Conservation (phyloP, 768 basidiomycete genomes). For the Amanita fuliginea region DNA sequence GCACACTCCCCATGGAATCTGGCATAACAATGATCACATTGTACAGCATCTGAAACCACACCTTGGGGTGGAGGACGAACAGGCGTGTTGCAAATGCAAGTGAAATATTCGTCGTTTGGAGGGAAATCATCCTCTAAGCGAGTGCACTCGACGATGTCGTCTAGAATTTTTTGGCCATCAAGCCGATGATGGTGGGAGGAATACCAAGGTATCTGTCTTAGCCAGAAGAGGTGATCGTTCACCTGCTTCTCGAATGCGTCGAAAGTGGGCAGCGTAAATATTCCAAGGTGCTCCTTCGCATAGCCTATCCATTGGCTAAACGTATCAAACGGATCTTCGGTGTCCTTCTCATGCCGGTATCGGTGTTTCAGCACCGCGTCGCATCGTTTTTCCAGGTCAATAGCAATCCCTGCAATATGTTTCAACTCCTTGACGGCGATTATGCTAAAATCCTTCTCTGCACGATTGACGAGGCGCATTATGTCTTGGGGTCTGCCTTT, state of each 20-base stretch:
- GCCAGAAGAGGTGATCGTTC: constrained; percentile 55
- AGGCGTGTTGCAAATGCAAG: constrained; percentile 70
- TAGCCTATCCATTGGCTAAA: constrained; percentile 69
- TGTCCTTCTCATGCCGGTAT: constrained; percentile 12
- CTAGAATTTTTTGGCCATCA: constrained; percentile 54
- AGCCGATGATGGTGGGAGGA: constrained; percentile 53
- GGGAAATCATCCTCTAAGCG: constrained; percentile 71
- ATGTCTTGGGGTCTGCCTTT: constrained; percentile 64
- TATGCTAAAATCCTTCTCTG: constrained; percentile 72
- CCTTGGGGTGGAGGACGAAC: constrained; percentile 76
- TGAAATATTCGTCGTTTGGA: constrained; percentile 71
- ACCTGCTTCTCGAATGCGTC: constrained; percentile 65
- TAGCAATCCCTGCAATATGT: constrained; percentile 63
- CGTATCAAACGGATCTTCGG: constrained; percentile 59
- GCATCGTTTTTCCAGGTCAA: constrained; percentile 65
- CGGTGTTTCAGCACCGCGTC: constrained; percentile 61
- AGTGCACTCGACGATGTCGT: constrained; percentile 69
- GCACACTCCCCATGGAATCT: constrained; percentile 81
- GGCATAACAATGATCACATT: constrained; percentile 84
- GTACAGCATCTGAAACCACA: constrained; percentile 69
- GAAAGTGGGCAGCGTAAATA: constrained; percentile 65
- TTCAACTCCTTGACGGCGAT: constrained; percentile 54
- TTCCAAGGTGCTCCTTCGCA: constrained; percentile 56
- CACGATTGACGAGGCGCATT: constrained; percentile 52
- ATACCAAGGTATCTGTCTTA: constrained; percentile 72